Evolutionary conservation across 805 yeast genomes (phyloP).

Genomic region (Grigorovia humatica): DNA sequence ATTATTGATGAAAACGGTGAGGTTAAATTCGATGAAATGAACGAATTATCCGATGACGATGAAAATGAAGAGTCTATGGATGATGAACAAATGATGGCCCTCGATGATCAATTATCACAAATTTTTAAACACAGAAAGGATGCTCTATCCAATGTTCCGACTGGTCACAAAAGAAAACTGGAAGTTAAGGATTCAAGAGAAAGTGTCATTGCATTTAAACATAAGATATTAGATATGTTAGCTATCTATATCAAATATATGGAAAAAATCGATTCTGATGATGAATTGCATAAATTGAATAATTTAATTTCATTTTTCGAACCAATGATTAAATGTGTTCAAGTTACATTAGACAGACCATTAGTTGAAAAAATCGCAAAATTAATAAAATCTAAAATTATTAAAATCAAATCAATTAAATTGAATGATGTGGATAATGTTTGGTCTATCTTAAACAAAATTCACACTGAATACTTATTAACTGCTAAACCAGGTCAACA

Average conservation of each 20-base stretch:
- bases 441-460: conserved; percentile 25
- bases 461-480: conserved; percentile 34
- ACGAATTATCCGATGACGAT: conserved; percentile 38
- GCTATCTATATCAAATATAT: conserved; percentile 48
- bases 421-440: conserved; percentile 17
- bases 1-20: conserved; percentile 35
- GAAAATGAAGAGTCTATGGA: conserved; percentile 79
- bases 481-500: conserved; percentile 29
- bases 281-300: conserved; percentile 10
- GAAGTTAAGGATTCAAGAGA: conserved; percentile 75
- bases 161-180: conserved; percentile 57
- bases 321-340: conserved; percentile 53
- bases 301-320: conserved; percentile 34
- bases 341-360: conserved; percentile 55
- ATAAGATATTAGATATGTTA: conserved; percentile 65
- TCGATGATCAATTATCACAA: conserved; percentile 71
- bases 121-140: conserved; percentile 78
- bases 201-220: conserved; percentile 68
- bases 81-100: conserved; percentile 92
- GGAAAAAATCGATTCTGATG: conserved; percentile 13
- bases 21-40: conserved; percentile 39
- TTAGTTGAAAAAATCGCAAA: conserved; percentile 70
- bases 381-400: conserved; percentile 49
- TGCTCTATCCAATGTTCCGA: conserved; percentile 43
- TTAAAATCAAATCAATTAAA: conserved; percentile 35